Base-by-base conservation (phyloP, 495 filamentous ascomycete species). In the Friedmanniomyces simplex region DNA sequence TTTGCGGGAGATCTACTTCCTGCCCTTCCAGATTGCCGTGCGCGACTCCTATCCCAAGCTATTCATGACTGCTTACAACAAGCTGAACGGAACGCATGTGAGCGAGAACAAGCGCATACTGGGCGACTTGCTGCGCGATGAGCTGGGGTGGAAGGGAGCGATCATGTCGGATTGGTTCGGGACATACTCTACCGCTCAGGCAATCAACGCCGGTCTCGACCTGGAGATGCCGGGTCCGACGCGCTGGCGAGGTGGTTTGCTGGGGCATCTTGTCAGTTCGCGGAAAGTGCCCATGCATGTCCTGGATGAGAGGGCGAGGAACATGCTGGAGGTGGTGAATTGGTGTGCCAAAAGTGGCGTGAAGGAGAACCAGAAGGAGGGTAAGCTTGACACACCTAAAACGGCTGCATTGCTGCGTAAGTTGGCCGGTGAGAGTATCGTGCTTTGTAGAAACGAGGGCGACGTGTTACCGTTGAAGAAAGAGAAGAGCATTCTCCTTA, bases 21-120 rank as follows among this genome's bases (percentile, higher is more conserved):
- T 86, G 67, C 83, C 86, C 0, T 90, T 89, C 67, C 83, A 88
- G 67, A 71, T 87, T 60, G 85, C 82, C 1, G 73, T 87, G 61
- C 73, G 82, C 2, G 84, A 88, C 49, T 73, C 79, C 30, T 72
- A 77, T 42, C 81, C 83, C 1, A 78, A 78, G 25, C 82, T 82
- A 45, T 73, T 89, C 28, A 90, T 90, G 86, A 86, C 82, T 13
- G 79, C 80, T 50, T 91, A 89, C 61, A 89, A 88, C 60, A 81
- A 82, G 55, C 73, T 91, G 47, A 88, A 89, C 65, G 86, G 85
- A 1, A 72, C 72, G 4, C 85, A 86, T 66, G 83, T 81, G 21
- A 82, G 80, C 66, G 83, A 86, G 72, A 84, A 85, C 55, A 74
- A 77, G 41, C 72, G 75, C 45, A 68, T 88, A 13, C 66, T 91